Evolutionary conservation across 441 rosid species (phyloP).

Genomic region (Croton laevigatus): DNA sequence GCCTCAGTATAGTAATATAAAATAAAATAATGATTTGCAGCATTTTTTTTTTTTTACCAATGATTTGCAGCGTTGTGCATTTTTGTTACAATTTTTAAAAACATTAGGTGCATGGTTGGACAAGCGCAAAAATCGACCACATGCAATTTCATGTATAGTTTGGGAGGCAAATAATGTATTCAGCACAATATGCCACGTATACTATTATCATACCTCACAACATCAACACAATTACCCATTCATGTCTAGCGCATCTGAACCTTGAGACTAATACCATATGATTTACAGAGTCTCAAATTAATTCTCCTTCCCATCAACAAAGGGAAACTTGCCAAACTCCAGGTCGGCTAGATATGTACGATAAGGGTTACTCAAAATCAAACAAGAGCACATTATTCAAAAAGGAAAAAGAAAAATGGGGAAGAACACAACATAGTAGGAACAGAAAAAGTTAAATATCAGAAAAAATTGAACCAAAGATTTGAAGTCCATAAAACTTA

Average conservation of each 20-base stretch:
- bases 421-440: neutral
- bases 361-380: neutral
- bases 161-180: too few relatives aligned
- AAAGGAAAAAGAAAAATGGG: neutral
- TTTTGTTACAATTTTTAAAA: too few relatives aligned
- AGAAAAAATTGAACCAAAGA: neutral
- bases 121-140: too few relatives aligned
- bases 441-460: neutral
- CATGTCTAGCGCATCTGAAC: neutral
- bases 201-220: too few relatives aligned
- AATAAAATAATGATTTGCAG: too few relatives aligned
- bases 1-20: too few relatives aligned
- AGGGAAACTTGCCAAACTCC: neutral
- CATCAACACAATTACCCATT: too few relatives aligned
- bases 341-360: neutral
- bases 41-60: too few relatives aligned
- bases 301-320: neutral
- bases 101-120: too few relatives aligned
- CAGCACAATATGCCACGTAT: too few relatives aligned
- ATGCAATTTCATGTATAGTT: too few relatives aligned
- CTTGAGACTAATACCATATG: neutral
- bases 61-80: too few relatives aligned
- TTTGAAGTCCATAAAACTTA: constrained; percentile 28
- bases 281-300: neutral
- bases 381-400: neutral